A percentile compares a stretch with the other conserved stretches of the same genome.
Conservation (phyloP, 768 basidiomycete species). For the Hericium alpestre region DNA sequence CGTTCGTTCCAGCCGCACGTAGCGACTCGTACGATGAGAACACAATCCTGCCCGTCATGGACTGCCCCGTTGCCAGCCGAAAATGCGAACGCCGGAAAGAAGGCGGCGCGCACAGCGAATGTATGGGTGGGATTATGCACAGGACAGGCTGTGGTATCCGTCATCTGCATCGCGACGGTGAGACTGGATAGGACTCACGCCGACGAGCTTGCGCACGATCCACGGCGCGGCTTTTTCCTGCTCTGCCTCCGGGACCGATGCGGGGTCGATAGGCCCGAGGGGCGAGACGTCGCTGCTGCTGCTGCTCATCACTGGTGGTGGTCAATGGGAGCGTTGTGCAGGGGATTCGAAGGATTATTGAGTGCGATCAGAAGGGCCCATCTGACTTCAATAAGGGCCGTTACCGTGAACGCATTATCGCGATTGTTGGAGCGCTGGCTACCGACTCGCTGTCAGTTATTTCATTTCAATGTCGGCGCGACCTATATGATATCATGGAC, state of each 20-base stretch:
- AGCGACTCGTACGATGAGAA: slow-evolving; percentile 56
- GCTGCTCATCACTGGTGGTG: not conserved
- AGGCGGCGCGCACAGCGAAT: not conserved
- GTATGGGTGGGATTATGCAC: not conserved
- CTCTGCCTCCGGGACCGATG: slow-evolving; percentile 32
- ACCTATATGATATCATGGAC: no score
- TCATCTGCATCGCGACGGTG: no score
- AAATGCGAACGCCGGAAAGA: not conserved
- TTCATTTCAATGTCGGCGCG: no score
- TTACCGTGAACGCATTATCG: no score
- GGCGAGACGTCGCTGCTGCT: slow-evolving; percentile 22
- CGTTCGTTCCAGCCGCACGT: slow-evolving; percentile 45
- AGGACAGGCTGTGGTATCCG: not conserved
- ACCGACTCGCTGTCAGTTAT: no score
- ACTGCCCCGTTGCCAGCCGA: slow-evolving; percentile 23
- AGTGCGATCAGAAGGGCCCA: no score
- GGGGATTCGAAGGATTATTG: not conserved
- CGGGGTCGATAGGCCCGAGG: slow-evolving; percentile 40
- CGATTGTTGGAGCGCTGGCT: no score
- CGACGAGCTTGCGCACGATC: slow-evolving; percentile 55
- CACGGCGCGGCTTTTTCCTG: slow-evolving; percentile 48
- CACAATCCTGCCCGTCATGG: slow-evolving; percentile 52
- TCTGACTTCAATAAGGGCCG: no score
- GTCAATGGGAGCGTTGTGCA: not conserved
- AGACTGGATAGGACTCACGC: slow-evolving; percentile 30